Evolutionary conservation across 441 rosid genomes (phyloP).

Genomic region (Isatis lusitanica): DNA sequence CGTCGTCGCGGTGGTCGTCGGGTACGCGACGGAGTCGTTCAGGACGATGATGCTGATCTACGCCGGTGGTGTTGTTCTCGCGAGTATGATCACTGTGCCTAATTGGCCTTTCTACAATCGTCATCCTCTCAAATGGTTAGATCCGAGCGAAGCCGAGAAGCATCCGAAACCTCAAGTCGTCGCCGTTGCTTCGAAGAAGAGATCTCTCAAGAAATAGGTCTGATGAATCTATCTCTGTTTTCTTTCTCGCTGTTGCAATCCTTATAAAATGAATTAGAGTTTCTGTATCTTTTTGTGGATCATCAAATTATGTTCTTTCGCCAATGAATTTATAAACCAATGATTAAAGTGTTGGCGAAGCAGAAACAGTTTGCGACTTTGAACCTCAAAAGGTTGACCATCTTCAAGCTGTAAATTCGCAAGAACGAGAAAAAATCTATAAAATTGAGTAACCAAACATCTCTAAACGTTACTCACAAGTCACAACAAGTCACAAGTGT

Average conservation of each 20-base stretch:
- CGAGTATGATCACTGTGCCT: constrained; percentile 72
- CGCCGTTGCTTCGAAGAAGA: constrained; percentile 57
- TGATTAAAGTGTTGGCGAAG: no score
- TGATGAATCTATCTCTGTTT: background rate
- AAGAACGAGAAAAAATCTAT: no score
- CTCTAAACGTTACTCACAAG: no score
- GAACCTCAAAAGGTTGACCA: no score
- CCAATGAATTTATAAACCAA: no score
- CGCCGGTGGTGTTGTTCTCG: constrained; percentile 73
- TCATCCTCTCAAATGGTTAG: constrained; percentile 81
- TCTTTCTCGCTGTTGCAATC: background rate
- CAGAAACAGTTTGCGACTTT: no score
- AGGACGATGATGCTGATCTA: constrained; percentile 68
- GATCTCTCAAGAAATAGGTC: constrained; percentile 57
- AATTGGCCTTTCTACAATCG: constrained; percentile 86
- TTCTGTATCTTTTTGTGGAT: no score
- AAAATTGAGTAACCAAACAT: no score
- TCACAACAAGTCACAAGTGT: no score
- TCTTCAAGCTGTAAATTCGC: no score
- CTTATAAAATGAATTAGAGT: no score
- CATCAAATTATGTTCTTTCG: no score
- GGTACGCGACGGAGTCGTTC: constrained; percentile 65
- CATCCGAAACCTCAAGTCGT: constrained; percentile 77
- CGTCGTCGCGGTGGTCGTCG: constrained; percentile 50
- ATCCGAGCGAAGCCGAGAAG: constrained; percentile 74